phyloP scores from a whole-genome alignment of 1,284 basidiomycete genomes.

The Apiotrichum gracile region DNA sequence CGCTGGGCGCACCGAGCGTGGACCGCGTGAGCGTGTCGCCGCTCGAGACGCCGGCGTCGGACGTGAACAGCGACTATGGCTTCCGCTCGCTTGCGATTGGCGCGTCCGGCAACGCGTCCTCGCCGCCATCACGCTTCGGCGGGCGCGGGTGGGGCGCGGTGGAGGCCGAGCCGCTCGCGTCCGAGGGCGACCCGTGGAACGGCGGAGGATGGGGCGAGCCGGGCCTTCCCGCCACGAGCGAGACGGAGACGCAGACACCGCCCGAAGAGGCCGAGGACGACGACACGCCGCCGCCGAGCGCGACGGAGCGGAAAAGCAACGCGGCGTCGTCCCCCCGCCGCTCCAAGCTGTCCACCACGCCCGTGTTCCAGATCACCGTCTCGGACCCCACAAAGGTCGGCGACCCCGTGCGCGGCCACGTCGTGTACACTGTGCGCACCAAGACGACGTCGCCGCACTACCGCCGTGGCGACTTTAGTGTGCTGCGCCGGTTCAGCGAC shows the following conservation, averaged over 20 bases:
- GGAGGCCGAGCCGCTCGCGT: slow-evolving; percentile 19
- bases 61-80: slow-evolving; percentile 25
- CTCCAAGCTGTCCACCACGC: slow-evolving; percentile 22
- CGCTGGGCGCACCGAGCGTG: not conserved
- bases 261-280: slow-evolving; percentile 20
- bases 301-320: not conserved
- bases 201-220: slow-evolving; percentile 28
- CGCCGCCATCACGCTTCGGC: not conserved
- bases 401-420: slow-evolving; percentile 83
- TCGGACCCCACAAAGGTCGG: slow-evolving; percentile 91
- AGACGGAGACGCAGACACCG: slow-evolving; percentile 13
- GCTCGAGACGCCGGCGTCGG: slow-evolving; percentile 28
- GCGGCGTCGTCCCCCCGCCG: slow-evolving; percentile 7
- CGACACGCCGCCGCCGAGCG: not conserved
- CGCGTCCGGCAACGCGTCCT: slow-evolving; percentile 5
- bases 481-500: slow-evolving; percentile 90
- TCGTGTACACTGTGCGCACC: slow-evolving; percentile 90
- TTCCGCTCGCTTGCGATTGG: slow-evolving; percentile 38
- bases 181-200: slow-evolving; percentile 6
- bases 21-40: slow-evolving; percentile 42
- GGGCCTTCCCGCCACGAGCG: slow-evolving; percentile 11
- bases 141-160: slow-evolving; percentile 15
- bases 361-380: slow-evolving; percentile 66
- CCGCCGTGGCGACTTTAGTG: slow-evolving; percentile 75
- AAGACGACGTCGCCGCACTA: slow-evolving; percentile 77